Percentiles rank a stretch among this genome's conserved stretches.
These are phyloP conservation scores for Colletotrichum acutatum DNA, from an alignment of 2,329 filamentous ascomycete species.

Conservation along the genomic window DNA sequence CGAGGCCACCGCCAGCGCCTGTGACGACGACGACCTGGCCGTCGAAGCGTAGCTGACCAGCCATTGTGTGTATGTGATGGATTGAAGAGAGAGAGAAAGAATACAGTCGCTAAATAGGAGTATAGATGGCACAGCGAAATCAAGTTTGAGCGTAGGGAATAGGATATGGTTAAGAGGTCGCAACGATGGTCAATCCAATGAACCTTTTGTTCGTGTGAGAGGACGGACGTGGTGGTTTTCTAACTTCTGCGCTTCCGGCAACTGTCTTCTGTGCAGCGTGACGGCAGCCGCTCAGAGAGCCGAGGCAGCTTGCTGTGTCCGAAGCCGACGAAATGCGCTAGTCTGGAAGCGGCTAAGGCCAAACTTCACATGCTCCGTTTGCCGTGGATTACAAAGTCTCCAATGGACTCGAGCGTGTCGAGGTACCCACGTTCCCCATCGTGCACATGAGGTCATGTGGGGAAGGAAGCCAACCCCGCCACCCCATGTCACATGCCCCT, in stretches of 20 bases:
- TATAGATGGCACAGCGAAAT: background rate
- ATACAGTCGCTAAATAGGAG: constrained; percentile 8
- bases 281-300: constrained; percentile 33
- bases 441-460: constrained; percentile 32
- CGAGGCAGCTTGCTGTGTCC: constrained; percentile 35
- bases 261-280: constrained; percentile 19
- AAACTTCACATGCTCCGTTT: constrained; percentile 31
- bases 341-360: constrained; percentile 8
- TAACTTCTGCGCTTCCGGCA: constrained; percentile 28
- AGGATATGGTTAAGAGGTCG: background rate
- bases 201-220: background rate
- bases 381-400: constrained; percentile 11
- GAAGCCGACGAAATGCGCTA: constrained; percentile 35
- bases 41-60: constrained; percentile 79
- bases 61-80: constrained; percentile 64
- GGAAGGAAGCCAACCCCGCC: constrained; percentile 3
- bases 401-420: background rate
- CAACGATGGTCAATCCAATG: background rate
- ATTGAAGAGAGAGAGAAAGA: background rate
- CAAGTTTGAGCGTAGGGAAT: background rate
- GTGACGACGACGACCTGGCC: constrained; percentile 87
- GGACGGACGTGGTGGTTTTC: constrained; percentile 16
- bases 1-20: constrained; percentile 82
- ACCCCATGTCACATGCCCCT: constrained; percentile 27
- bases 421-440: too few species aligned